Evolutionary conservation across 257 asterid genomes (phyloP), one percentile per base, ranked within the genome.

Genomic region (Nicotiana tabacum): DNA sequence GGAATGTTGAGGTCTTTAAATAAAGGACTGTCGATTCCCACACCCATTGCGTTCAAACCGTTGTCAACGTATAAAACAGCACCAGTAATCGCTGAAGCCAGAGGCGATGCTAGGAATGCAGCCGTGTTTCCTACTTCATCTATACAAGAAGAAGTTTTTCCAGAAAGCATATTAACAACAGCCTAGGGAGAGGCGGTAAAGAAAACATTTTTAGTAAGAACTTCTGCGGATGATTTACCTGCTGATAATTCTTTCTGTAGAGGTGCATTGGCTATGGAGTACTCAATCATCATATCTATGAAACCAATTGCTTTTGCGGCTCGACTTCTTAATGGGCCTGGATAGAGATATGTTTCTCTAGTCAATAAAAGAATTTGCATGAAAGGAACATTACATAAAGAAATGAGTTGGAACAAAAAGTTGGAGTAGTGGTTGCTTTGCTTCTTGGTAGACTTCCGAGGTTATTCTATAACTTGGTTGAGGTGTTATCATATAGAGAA

Each of bases 231-330:
- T 24, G 81, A 66, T 60, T 78, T 83, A 91, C 97, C 97, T 82
- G 97, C 95, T 33, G 97, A 89, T 79, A 94, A 77, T 88, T 93
- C 98, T 85, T 90, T 92, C 92, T 94, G 97, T 48, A 94, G 92
- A 84, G 98, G 98, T 18, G 97, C 92, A 32, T 94, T 93, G 35
- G 84, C 91, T 21, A 89, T 29, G 61, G 98, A 93, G 90, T 93
- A 94, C 82, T 94, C 95, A n/a, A 94, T 93, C 98, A 94, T 92
- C 97, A 91, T 94, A 69, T 94, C 97, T 29, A 94, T 91, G 83
- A 94, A 94, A 77, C 98, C 97, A 57, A 94, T 94, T 60, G 98
- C 97, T 89, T 94, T 94, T 81, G 97, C 97, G 56, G 97, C 98
- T 4, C 97, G 94, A 78, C 98, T 94, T 87, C 98, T 88, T 65